These are phyloP conservation scores for Albugo candida DNA, from an alignment of 352 stramenopile genomes.

Conservation along the genomic window DNA sequence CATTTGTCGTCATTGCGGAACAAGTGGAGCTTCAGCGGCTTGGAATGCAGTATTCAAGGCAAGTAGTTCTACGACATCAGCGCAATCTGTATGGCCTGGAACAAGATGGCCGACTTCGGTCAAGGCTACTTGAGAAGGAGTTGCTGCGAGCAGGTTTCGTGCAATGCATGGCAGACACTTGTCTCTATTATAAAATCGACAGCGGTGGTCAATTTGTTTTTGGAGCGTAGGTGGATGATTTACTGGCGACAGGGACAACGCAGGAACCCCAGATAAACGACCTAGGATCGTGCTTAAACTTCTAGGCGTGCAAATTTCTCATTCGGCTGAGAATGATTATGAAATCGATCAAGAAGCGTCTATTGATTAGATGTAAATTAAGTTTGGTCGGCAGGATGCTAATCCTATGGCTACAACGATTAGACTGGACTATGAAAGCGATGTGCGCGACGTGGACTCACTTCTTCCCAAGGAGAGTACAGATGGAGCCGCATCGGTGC, in stretches of 20 bases:
- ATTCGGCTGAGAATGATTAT: neutral
- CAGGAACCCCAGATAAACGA: neutral
- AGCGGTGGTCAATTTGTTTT: neutral
- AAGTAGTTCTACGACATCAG: neutral
- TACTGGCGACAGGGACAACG: neutral
- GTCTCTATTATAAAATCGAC: neutral
- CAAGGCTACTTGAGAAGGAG: neutral
- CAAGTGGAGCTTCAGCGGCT: conserved; percentile 3
- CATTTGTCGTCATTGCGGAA: conserved; percentile 7
- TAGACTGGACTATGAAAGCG: too few species aligned
- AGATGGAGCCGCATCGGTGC: neutral
- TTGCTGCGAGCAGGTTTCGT: neutral
- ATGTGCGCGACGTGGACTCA: too few species aligned
- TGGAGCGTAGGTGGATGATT: neutral
- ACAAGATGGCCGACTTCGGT: neutral
- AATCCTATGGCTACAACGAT: neutral
- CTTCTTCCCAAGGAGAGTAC: too few species aligned
- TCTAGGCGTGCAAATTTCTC: neutral
- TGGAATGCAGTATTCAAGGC: neutral
- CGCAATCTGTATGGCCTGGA: neutral
- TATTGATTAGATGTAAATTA: neutral
- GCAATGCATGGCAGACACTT: neutral
- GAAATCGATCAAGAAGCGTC: neutral
- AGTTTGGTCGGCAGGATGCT: neutral
- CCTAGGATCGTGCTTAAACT: neutral